These are phyloP conservation scores for Vigna angularis DNA, from an alignment of 306 rosid species.

Conservation along the genomic window DNA sequence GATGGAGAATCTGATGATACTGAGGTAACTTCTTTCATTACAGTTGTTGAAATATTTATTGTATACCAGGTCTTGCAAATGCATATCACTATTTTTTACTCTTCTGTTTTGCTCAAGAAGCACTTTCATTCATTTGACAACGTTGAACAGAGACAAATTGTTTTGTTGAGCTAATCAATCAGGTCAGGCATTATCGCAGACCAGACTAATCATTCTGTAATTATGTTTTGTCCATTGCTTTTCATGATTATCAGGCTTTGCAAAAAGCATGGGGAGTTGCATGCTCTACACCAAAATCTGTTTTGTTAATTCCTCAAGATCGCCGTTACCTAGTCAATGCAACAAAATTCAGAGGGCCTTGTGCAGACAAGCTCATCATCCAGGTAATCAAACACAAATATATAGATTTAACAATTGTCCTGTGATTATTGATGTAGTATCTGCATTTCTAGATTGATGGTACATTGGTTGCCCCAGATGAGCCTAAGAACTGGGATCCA, in stretches of 20 bases:
- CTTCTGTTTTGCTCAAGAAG: slow-evolving; percentile 20
- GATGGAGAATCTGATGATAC: slow-evolving; percentile 89
- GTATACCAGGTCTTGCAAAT: not conserved
- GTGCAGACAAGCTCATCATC: slow-evolving; percentile 66
- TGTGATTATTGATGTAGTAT: slow-evolving; percentile 26
- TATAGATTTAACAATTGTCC: slow-evolving; percentile 13
- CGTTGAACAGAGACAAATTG: slow-evolving; percentile 8
- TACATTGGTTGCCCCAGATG: slow-evolving; percentile 88
- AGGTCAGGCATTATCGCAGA: slow-evolving; percentile 6
- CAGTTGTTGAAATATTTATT: not conserved
- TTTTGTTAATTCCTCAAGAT: slow-evolving; percentile 80
- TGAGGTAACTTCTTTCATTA: slow-evolving; percentile 57
- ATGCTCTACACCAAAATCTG: slow-evolving; percentile 76
- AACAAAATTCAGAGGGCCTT: slow-evolving; percentile 84
- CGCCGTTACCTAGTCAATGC: slow-evolving; percentile 83
- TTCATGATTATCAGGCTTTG: slow-evolving; percentile 68
- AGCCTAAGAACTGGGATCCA: slow-evolving; percentile 86
- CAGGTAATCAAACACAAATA: slow-evolving; percentile 58
- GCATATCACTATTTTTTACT: slow-evolving; percentile 13
- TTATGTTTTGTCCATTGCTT: slow-evolving; percentile 38
- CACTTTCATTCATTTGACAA: slow-evolving; percentile 19
- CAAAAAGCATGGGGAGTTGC: slow-evolving; percentile 84
- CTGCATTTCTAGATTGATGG: slow-evolving; percentile 78
- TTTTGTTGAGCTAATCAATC: slow-evolving; percentile 2
- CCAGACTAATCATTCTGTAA: not conserved